Base-by-base conservation (phyloP, 257 asterid species). In the Forsythia suspensa region DNA sequence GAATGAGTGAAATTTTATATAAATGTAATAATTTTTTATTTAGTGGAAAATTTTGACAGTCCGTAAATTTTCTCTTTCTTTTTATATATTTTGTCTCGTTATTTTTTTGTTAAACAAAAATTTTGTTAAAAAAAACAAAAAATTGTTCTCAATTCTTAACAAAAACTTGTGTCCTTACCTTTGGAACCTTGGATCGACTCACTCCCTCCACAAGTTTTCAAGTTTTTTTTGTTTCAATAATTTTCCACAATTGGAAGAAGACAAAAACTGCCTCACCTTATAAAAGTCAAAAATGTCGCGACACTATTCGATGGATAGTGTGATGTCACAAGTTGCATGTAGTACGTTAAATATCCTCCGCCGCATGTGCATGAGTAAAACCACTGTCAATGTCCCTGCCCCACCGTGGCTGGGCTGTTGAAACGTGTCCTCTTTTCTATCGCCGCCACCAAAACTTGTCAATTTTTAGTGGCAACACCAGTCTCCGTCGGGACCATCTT, bases 241-340 rank as follows among this genome's bases (percentile, higher is more conserved):
- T 3, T 61, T 61, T 21, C 38, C 69, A 21, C 21, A 21, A 40
- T 0, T 15, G 0, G 2, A 52, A 24, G 38, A 61, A 8, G 69
- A 61, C 6, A 41, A 43, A 66, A 10, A 6, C 4, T 21, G 20
- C 0, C 24, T 0, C 9, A 16, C 34, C 36, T 61, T 11, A 21
- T 21, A 61, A 57, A 74, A 65, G 77, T 72, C 77, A 83, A 80
- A 73, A 69, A 38, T 69, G 74, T 76, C 43, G 51, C 13, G 77
- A 86, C 84, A 76, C 71, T 85, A 86, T 86, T 83, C 80, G 74
- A 69, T 77, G 80, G 80, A 80, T 3, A 36, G 24, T 37, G 51
- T 76, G 68, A 44, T 29, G 69, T 77, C 80, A 77, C 36, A 66
- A 77, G 81, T 76, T 83, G 82, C 81, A 82, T 81, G 84, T 21